Conservation (phyloP, 768 basidiomycete species). For the Lactifluus pinguis region DNA sequence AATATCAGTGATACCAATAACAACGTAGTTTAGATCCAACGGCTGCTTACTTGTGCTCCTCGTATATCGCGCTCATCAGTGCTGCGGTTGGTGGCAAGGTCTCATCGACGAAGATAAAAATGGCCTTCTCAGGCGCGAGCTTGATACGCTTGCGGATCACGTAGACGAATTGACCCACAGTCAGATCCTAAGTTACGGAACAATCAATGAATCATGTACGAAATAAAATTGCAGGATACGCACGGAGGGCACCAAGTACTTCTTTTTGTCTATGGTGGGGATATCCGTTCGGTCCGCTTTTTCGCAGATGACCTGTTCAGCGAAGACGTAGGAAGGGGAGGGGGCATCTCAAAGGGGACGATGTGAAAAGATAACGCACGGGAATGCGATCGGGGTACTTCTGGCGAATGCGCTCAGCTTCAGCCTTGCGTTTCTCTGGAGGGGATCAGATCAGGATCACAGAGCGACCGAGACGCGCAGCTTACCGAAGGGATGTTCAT, state of each 20-base stretch:
- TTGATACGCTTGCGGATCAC: conserved; percentile 99
- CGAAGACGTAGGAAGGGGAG: neutral
- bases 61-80: conserved; percentile 97
- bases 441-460: conserved; percentile 29
- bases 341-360: neutral
- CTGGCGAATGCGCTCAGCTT: conserved; percentile 96
- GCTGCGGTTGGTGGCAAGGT: conserved; percentile 97
- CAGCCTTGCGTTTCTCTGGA: conserved; percentile 97
- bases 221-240: conserved; percentile 24
- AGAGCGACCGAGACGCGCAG: conserved; percentile 23
- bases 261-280: conserved; percentile 99
- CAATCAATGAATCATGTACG: neutral
- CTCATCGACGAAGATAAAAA: conserved; percentile 99
- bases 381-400: conserved; percentile 99
- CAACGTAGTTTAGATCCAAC: neutral
- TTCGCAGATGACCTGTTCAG: conserved; percentile 90
- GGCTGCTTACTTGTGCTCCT: conserved; percentile 85
- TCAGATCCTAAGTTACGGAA: conserved; percentile 59
- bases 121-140: conserved; percentile 98
- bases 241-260: conserved; percentile 97
- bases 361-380: conserved; percentile 41
- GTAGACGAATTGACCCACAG: conserved; percentile 98
- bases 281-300: conserved; percentile 98
- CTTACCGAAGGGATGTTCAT: conserved; percentile 97
- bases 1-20: neutral